Percentiles rank a stretch among this genome's conserved stretches.
Evolutionary conservation across 129 eudicot genomes (phyloP).

Genomic region (Ambrosia artemisiifolia): DNA sequence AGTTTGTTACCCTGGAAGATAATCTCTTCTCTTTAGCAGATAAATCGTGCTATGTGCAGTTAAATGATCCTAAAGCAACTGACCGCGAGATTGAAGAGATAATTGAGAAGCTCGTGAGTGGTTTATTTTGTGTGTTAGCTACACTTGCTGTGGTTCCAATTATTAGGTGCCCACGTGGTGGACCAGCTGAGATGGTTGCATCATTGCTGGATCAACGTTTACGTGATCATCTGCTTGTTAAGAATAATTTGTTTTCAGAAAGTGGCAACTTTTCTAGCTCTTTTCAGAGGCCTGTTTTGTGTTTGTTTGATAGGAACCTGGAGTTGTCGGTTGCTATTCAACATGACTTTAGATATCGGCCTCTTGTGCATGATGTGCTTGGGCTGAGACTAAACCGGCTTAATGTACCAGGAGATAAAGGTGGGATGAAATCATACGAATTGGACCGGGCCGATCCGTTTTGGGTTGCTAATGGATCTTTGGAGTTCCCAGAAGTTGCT

Average conservation of each 20-base stretch:
- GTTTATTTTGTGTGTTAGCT: slow-evolving; percentile 88
- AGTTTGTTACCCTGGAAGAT: slow-evolving; percentile 86
- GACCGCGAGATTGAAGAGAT: slow-evolving; percentile 84
- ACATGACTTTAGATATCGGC: slow-evolving; percentile 88
- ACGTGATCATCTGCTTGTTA: slow-evolving; percentile 82
- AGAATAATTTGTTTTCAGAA: slow-evolving; percentile 82
- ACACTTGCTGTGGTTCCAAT: slow-evolving; percentile 89
- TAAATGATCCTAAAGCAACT: slow-evolving; percentile 88
- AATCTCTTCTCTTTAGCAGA: slow-evolving; percentile 73
- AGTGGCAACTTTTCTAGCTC: slow-evolving; percentile 66
- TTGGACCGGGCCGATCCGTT: slow-evolving; percentile 76
- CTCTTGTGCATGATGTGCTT: slow-evolving; percentile 93
- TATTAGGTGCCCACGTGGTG: slow-evolving; percentile 83
- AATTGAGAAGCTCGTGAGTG: slow-evolving; percentile 73
- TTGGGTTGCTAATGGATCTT: slow-evolving; percentile 78
- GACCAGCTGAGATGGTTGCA: slow-evolving; percentile 98
- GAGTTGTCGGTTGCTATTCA: slow-evolving; percentile 90
- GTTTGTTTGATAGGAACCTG: slow-evolving; percentile 82
- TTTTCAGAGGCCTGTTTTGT: slow-evolving; percentile 75
- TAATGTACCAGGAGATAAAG: slow-evolving; percentile 78
- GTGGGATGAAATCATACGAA: slow-evolving; percentile 78
- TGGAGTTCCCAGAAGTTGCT: slow-evolving; percentile 95
- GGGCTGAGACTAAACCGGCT: slow-evolving; percentile 83
- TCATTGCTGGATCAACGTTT: slow-evolving; percentile 74
- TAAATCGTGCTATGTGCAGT: slow-evolving; percentile 64